Base-by-base conservation (phyloP, 192 early-diverging fungal genomes). In the Dispira simplex region DNA sequence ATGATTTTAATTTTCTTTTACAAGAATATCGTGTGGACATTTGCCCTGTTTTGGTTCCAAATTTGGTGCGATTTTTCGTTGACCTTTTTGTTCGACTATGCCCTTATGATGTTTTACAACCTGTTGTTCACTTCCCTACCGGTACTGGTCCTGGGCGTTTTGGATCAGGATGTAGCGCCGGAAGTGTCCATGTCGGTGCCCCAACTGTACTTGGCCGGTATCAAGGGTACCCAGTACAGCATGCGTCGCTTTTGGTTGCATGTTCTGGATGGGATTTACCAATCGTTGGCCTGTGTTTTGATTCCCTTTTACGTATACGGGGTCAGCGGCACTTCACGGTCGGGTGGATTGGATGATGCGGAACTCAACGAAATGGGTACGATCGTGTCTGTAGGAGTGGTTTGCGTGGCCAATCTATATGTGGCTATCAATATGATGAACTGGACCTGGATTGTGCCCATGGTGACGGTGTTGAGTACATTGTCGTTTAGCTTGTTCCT, bases 1-100 rank as follows among this genome's bases (percentile, higher is more conserved):
- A 90, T 91, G 85, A 85, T 90, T 57, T 75, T 93, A 62, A 89
- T 83, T 65, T 95, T 94, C 68, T 98, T 98, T 64, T 95, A 90
- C 79, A 98, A 98, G 73, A 95, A 92, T 68, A 75, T 96, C 54
- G 84, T 94, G 20, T 95, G 88, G 79, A 92, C 87, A 1, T 70
- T 92, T 63, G 82, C 84, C 27, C 81, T 92, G 63, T 91, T 94
- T 68, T 92, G 89, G 89, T 97, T 79, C 70, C 94, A 97, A 68
- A 77, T 95, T 65, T 90, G 77, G 65, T 89, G 85, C 65, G 87
- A 87, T 54, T 95, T 87, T 69, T 91, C 90, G 0, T 85, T 84
- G 12, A 65, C 83, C 46, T 82, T 86, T 68, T 65, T 90, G 18
- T 91, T 90, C 66, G 95, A 98, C 69, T 85, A 90, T 70, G 82